Base-by-base conservation (phyloP, 2,329 filamentous ascomycete species). In the Pyrenochaeta sp. region DNA sequence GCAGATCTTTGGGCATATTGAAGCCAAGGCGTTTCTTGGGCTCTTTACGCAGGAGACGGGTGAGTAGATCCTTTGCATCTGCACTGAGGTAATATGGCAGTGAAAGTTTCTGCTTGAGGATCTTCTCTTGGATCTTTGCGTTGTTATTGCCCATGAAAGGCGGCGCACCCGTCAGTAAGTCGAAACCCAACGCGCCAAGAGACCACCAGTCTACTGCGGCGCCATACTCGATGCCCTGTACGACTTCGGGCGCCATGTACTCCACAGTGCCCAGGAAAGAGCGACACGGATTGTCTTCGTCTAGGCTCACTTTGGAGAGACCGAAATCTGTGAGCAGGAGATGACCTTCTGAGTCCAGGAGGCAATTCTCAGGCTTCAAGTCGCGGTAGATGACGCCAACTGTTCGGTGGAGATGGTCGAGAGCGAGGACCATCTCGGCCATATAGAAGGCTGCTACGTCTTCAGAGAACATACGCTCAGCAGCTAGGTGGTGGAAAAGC, bases 191-290 rank as follows among this genome's bases (percentile, higher is more conserved):
- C 2, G 94, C 93, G 31, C 96, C 95, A 41, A 99, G 88, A 4
- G 93, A 97, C 95, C 95, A 99, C 94, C 94, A 99, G 78, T 99
- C 95, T 15, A 97, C 96, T 1, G 92, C 89, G 75, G 93, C 94
- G 69, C 94, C 93, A 75, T 99, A 99, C 62, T 91, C 88, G 61
- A 90, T 88, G 56, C 92, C 93, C 58, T 88, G 85, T 56, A 99
- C 87, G 45, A 99, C 90, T 78, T 99, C 95, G 0, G 95, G 95
- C 0, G 95, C 96, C 95, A 99, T 99, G 83, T 99, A 99, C 75
- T 98, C 95, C 53, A 97, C 89, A 0, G 95, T 99, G 45, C 95
- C 95, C 9, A 97, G 86, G 62, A 97, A 90, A 36, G 92, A 97
- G 77, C 92, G 91, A 82, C 94, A 97, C 29, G 82, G 83, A 60